A percentile compares a stretch with the other conserved stretches of the same genome.
phyloP scores from a whole-genome alignment of 306 rosid genomes.

The Casuarina glauca region DNA sequence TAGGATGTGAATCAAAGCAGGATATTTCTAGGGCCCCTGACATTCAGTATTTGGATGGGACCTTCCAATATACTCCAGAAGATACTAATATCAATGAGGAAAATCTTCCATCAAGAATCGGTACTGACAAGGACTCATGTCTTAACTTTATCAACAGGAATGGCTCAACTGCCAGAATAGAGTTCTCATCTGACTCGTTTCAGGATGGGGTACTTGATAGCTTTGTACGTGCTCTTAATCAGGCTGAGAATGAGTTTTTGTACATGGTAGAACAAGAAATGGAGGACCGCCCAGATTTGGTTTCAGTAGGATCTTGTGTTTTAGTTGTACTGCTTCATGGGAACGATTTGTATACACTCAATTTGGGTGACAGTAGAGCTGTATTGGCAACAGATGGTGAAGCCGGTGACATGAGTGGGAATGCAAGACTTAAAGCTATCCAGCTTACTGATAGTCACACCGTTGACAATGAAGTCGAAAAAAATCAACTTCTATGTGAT shows the following conservation, averaged over 20 bases:
- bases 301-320: slow-evolving; percentile 94
- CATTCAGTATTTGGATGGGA: slow-evolving; percentile 31
- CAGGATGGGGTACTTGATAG: slow-evolving; percentile 69
- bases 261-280: slow-evolving; percentile 98
- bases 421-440: slow-evolving; percentile 53
- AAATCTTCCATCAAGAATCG: slow-evolving; percentile 29
- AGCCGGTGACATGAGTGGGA: slow-evolving; percentile 31
- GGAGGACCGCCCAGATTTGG: slow-evolving; percentile 95
- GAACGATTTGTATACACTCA: slow-evolving; percentile 78
- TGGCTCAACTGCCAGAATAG: slow-evolving; percentile 31
- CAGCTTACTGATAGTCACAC: slow-evolving; percentile 93
- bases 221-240: slow-evolving; percentile 66
- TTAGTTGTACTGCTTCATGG: slow-evolving; percentile 84
- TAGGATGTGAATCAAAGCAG: slow-evolving; percentile 55
- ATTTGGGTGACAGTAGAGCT: slow-evolving; percentile 94
- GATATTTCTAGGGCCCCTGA: slow-evolving; percentile 36
- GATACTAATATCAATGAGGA: slow-evolving; percentile 27
- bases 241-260: slow-evolving; percentile 85
- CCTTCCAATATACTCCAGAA: slow-evolving; percentile 36
- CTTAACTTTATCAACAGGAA: slow-evolving; percentile 27
- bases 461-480: slow-evolving; percentile 77
- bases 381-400: slow-evolving; percentile 64
- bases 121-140: slow-evolving; percentile 22
- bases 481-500: slow-evolving; percentile 50
- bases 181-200: slow-evolving; percentile 35